Evolutionary conservation across 106 monocot genomes (phyloP), one percentile per base, ranked within the genome.

Genomic region (Chionographis japonica): DNA sequence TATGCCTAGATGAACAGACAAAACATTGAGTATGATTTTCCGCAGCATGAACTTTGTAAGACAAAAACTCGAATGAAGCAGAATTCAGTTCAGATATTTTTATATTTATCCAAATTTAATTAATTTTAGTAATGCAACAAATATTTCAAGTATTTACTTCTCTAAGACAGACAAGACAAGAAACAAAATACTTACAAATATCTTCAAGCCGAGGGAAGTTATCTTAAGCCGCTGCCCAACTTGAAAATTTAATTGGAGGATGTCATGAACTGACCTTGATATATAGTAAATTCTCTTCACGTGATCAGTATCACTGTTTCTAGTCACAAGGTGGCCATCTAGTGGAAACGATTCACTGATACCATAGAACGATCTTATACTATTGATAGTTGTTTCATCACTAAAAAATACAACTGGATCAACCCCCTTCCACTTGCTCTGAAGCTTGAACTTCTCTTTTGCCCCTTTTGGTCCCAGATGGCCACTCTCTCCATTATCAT

Each of bases 231-330:
- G 80, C 69, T 98, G 83, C 8, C 92, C 93, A 69, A 80, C 81
- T 79, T 77, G 70, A 40, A 88, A 69, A 74, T 93, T 98, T 61
- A 90, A 72, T 51, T 93, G 66, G 12, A 93, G 74, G 50, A 85
- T 54, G 50, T 93, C 83, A 63, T 75, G 78, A 61, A 85, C 93
- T 38, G 98, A 90, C 40, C 81, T 81, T 51, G 98, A 98, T 65
- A 98, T 63, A 39, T 98, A 98, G 68, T 98, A 98, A 50, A 98
- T 98, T 57, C 98, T 82, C 77, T 98, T 98, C 43, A 98, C 93
- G 78, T 81, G 89, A 49, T 70, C 77, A 65, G 79, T 71, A 82
- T 98, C 98, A 65, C 20, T 63, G 64, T 90, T 98, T 78, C 98
- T 82, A 19, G 90, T 83, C 42, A 98, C 87, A 70, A 98, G 93